Evolutionary conservation across 176 grass and related monocot genomes (phyloP).

Genomic region (Olyra latifolia): DNA sequence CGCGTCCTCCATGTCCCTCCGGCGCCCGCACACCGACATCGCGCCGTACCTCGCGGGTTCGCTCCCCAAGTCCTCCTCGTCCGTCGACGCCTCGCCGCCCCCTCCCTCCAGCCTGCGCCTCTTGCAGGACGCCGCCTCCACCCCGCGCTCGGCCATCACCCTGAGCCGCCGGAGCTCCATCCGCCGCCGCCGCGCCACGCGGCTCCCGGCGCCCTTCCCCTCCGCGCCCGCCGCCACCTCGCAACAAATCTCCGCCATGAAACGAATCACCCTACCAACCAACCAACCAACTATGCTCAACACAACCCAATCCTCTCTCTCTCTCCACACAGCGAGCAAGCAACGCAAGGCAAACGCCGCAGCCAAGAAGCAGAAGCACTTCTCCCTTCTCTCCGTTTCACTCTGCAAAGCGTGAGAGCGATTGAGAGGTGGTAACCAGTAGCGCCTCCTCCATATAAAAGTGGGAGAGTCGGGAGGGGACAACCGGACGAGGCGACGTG

Average conservation of each 20-base stretch:
- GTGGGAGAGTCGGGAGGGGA: not conserved
- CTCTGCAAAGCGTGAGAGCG: not conserved
- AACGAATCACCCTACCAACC: not conserved
- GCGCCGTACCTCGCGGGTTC: constrained; percentile 48
- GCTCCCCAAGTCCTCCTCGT: not conserved
- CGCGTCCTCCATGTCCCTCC: constrained; percentile 91
- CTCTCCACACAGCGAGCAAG: not conserved
- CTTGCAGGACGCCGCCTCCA: constrained; percentile 22
- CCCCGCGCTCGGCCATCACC: constrained; percentile 21
- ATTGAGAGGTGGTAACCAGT: constrained; percentile 1
- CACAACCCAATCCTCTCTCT: not conserved
- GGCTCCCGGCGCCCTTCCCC: constrained; percentile 29
- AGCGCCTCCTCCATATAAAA: constrained; percentile 27
- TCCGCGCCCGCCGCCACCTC: constrained; percentile 26
- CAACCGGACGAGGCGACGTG: not conserved
- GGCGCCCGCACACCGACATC: constrained; percentile 64
- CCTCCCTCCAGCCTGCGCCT: constrained; percentile 21
- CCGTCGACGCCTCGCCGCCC: not conserved
- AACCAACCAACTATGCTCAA: not conserved
- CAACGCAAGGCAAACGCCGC: not conserved
- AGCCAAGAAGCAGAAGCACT: not conserved
- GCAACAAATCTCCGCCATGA: constrained; percentile 60
- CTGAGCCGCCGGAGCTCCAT: constrained; percentile 61
- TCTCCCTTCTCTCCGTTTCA: not conserved
- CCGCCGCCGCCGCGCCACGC: constrained; percentile 49